Evolutionary conservation across 2,329 filamentous ascomycete genomes (phyloP), one percentile per base, ranked within the genome.

Genomic region (Fusarium papillatum): DNA sequence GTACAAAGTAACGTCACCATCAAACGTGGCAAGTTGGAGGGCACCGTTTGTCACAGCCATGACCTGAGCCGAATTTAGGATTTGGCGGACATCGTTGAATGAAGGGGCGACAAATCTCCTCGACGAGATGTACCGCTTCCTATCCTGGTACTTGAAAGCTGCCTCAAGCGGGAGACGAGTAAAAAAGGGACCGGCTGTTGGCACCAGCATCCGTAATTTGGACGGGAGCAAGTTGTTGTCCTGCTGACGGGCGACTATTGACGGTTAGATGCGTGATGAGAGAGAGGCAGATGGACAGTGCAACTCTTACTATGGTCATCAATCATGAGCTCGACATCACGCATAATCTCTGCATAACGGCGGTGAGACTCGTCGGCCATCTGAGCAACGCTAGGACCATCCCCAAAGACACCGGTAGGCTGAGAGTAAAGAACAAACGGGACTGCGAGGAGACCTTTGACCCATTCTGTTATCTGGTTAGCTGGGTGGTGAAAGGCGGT

Each of bases 341-440:
- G 90, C 91, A 98, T 95, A 80, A 98, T 98, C 84, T 99, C 96
- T 60, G 95, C 94, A 86, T 98, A 99, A 73, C 97, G 92, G 68
- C 94, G 90, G 81, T 97, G 95, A 31, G 96, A 95, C 81, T 95
- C 93, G 69, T 91, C 90, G 7, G 95, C 94, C 88, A 96, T 95
- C 69, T 93, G 90, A 55, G 90, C 87, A 63, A 96, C 90, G 67
- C 88, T 90, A 66, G 90, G 87, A 72, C 91, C 91, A 78, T 92
- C 89, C 75, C 96, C 93, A 80, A 96, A 95, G 50, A 95, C 91
- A 24, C 95, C 95, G 1, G 95, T 97, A 5, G 97, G 97, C 82
- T 98, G 96, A 2, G 96, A 98, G 83, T 98, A 95, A 66, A 99
- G 91, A 46, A 99, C 96, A 82, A 99, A 99, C 0, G 97, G 97